Evolutionary conservation across 2,329 filamentous ascomycete genomes (phyloP).

Genomic region (Trichothecium roseum): DNA sequence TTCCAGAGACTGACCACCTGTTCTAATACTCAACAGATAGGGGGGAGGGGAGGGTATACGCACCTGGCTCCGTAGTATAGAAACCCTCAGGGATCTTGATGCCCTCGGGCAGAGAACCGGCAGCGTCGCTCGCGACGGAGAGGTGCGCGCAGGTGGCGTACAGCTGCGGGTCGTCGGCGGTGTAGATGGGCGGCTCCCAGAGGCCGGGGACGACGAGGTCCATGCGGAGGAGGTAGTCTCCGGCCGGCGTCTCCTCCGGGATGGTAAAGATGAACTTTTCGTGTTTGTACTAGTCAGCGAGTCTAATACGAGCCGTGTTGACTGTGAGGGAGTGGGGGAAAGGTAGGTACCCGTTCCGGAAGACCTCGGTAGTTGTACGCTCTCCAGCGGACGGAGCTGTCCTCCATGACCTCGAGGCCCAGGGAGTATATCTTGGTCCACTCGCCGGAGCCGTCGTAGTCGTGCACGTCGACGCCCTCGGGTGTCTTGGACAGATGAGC

Average conservation of each 20-base stretch:
- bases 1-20: too few species aligned
- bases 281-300: too few species aligned
- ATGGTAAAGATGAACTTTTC: constrained; percentile 9
- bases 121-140: constrained; percentile 1
- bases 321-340: too few species aligned
- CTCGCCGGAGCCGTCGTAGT: constrained; percentile 10
- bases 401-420: constrained; percentile 4
- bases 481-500: constrained; percentile 9
- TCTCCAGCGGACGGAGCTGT: constrained; percentile 1
- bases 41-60: neutral
- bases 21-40: too few species aligned
- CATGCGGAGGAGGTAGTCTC: constrained; percentile 8
- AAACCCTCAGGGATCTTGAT: constrained; percentile 3
- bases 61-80: neutral
- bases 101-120: constrained; percentile 1
- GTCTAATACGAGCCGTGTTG: too few species aligned
- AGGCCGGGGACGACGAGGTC: constrained; percentile 3
- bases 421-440: constrained; percentile 11
- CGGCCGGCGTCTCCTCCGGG: constrained; percentile 9
- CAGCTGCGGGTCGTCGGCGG: neutral
- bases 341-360: constrained; percentile 1
- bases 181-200: neutral
- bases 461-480: constrained; percentile 6
- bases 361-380: neutral
- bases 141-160: constrained; percentile 4